Conservation (phyloP, 345 rosid genomes). For the Gossypium mustelinum region DNA sequence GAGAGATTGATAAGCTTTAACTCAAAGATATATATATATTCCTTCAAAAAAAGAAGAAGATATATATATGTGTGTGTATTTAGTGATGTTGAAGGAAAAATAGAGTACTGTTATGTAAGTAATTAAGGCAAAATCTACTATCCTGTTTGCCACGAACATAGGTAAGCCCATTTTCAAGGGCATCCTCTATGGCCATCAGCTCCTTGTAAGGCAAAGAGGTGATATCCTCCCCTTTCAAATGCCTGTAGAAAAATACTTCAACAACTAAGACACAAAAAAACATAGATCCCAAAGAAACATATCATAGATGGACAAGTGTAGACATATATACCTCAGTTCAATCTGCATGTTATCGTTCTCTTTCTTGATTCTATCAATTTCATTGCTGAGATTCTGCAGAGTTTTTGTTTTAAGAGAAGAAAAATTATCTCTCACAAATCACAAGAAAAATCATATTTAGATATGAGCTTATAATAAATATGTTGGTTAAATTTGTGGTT, state of each 20-base stretch:
- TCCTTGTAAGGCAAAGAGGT: slow-evolving; percentile 38
- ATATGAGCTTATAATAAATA: not conserved
- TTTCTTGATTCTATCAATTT: slow-evolving; percentile 49
- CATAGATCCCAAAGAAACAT: not conserved
- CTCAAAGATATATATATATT: not conserved
- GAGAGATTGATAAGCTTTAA: not conserved
- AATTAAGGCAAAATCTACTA: not conserved
- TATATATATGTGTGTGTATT: no score
- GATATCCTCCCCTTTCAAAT: slow-evolving; percentile 48
- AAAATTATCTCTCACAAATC: not conserved
- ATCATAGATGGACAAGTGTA: not conserved
- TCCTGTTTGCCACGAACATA: slow-evolving; percentile 1
- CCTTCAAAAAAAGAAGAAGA: no score
- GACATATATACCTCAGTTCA: slow-evolving; percentile 36
- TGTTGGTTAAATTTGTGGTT: not conserved
- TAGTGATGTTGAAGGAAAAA: no score
- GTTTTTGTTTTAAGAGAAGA: not conserved
- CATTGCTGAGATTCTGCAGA: slow-evolving; percentile 41
- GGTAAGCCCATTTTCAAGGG: slow-evolving; percentile 26
- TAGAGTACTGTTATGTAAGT: no score
- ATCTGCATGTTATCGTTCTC: slow-evolving; percentile 58
- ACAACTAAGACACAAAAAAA: not conserved
- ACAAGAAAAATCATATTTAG: not conserved
- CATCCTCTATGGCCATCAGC: slow-evolving; percentile 35
- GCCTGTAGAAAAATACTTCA: slow-evolving; percentile 25